Evolutionary conservation across 495 filamentous ascomycete species (phyloP).

Genomic region (Lindgomyces ingoldianus): DNA sequence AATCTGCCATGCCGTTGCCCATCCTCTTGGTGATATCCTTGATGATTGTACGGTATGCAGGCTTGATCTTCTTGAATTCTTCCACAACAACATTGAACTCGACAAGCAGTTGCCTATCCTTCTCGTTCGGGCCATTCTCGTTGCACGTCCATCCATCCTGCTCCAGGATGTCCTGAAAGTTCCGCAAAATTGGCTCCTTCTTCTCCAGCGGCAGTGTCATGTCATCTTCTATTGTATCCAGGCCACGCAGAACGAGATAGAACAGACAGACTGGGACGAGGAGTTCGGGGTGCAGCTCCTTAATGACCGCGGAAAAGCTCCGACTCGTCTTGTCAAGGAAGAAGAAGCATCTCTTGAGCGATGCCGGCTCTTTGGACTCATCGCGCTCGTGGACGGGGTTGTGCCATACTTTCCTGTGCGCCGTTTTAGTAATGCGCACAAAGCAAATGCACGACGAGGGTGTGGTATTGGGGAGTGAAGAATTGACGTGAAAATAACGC

Average conservation of each 20-base stretch:
- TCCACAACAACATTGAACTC: conserved; percentile 83
- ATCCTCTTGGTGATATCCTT: conserved; percentile 93
- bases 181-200: conserved; percentile 84
- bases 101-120: conserved; percentile 87
- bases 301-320: conserved; percentile 90
- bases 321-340: conserved; percentile 87
- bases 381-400: conserved; percentile 86
- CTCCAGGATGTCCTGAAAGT: conserved; percentile 75
- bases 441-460: neutral
- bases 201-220: conserved; percentile 79
- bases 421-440: neutral
- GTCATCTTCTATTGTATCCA: conserved; percentile 98
- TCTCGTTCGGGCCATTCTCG: conserved; percentile 86
- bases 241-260: conserved; percentile 84
- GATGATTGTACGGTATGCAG: conserved; percentile 79
- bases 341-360: conserved; percentile 77
- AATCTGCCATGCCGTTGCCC: conserved; percentile 99
- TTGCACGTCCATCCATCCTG: conserved; percentile 87
- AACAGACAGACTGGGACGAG: conserved; percentile 89
- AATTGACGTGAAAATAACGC: neutral
- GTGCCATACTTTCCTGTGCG: conserved; percentile 91
- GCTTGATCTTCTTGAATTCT: conserved; percentile 89
- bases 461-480: neutral
- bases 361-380: conserved; percentile 67
- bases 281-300: conserved; percentile 91